A percentile compares a stretch with the other conserved stretches of the same genome.
Conservation (phyloP, 352 stramenopile genomes). For the Globisporangium abappressorium region DNA sequence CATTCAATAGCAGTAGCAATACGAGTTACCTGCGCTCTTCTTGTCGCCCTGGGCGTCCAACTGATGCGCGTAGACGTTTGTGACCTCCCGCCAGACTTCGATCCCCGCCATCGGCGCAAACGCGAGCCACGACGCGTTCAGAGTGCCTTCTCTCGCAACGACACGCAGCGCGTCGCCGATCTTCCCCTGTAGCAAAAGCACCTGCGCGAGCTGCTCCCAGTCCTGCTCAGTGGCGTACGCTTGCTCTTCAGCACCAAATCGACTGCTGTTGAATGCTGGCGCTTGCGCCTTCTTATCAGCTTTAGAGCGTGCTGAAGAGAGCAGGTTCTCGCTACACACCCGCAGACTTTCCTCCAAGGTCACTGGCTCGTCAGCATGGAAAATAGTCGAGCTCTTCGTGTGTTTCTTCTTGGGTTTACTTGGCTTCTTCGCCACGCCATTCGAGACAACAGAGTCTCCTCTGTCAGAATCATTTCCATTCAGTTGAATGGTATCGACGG, state of each 20-base stretch:
- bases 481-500: background rate
- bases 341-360: slow-evolving; percentile 20
- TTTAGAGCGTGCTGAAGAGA: background rate
- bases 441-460: background rate
- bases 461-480: background rate
- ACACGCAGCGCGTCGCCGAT: slow-evolving; percentile 57
- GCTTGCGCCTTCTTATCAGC: background rate
- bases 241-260: slow-evolving; percentile 21
- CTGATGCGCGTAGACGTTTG: slow-evolving; percentile 58
- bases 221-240: slow-evolving; percentile 31
- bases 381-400: slow-evolving; percentile 14
- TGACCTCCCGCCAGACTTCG: slow-evolving; percentile 69
- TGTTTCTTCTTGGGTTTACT: background rate
- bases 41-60: slow-evolving; percentile 42
- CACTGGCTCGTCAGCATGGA: slow-evolving; percentile 23
- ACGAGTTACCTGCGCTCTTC: slow-evolving; percentile 35
- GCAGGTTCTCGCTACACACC: slow-evolving; percentile 10
- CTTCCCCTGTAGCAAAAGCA: slow-evolving; percentile 48
- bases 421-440: slow-evolving; percentile 18
- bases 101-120: slow-evolving; percentile 70
- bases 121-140: slow-evolving; percentile 56
- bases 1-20: background rate
- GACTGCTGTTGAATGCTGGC: background rate
- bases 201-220: slow-evolving; percentile 51
- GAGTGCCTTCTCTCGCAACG: slow-evolving; percentile 40